Evolutionary conservation across 2,329 filamentous ascomycete species (phyloP).

Genomic region (Fulvia fulva): DNA sequence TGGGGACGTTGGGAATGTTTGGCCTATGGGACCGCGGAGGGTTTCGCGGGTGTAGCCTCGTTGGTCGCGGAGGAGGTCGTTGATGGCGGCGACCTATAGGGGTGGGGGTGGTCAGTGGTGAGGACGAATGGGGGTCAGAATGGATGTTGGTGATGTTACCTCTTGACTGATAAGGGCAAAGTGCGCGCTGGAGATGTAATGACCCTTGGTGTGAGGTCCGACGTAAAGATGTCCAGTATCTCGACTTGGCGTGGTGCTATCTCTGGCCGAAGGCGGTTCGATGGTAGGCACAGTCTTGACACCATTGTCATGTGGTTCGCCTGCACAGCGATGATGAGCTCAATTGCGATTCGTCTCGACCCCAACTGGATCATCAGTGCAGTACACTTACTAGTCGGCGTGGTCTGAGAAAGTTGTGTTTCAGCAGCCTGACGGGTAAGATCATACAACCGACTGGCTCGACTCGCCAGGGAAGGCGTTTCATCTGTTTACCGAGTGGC

Average conservation of each 20-base stretch:
- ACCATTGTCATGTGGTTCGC: not conserved
- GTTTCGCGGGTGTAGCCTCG: conserved; percentile 10
- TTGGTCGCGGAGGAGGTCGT: conserved; percentile 17
- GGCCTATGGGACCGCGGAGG: conserved; percentile 13
- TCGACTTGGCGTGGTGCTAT: conserved; percentile 13
- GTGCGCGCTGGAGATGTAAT: conserved; percentile 20
- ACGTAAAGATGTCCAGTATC: conserved; percentile 22
- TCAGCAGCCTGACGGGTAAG: conserved; percentile 13
- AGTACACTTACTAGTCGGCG: conserved; percentile 4
- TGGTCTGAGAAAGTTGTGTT: not conserved
- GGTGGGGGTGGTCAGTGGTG: not conserved
- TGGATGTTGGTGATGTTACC: conserved; percentile 5
- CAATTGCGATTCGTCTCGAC: too few species aligned
- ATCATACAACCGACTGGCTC: conserved; percentile 19
- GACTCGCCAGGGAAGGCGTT: conserved; percentile 16
- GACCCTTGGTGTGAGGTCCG: conserved; percentile 21
- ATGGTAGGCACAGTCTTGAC: not conserved
- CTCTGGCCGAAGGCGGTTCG: not conserved
- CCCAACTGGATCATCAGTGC: not conserved
- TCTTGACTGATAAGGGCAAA: conserved; percentile 22
- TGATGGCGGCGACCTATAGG: conserved; percentile 18
- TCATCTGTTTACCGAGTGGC: conserved; percentile 13
- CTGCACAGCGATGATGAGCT: not conserved
- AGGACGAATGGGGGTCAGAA: too few species aligned
- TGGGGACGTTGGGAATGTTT: conserved; percentile 17